Evolutionary conservation across 116 monocot species (phyloP).

Genomic region (Dioscorea cayenensis): DNA sequence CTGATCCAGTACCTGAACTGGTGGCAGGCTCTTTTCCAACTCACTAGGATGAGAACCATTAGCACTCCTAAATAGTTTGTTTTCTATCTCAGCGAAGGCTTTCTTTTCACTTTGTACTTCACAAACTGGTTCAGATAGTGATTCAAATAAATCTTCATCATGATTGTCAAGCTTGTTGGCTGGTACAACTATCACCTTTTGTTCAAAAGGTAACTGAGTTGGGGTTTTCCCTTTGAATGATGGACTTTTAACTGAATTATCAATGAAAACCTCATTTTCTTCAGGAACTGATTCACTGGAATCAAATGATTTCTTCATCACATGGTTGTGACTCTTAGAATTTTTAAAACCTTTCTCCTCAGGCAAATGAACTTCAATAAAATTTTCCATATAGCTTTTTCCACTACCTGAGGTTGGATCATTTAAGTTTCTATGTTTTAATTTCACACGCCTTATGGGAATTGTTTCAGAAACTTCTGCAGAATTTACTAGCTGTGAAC

Average conservation of each 20-base stretch:
- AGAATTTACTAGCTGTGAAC: conserved; percentile 22
- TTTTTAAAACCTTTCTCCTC: conserved; percentile 27
- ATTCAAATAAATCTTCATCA: conserved; percentile 4
- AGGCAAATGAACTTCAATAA: conserved; percentile 35
- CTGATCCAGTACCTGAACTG: not conserved
- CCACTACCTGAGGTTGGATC: conserved; percentile 14
- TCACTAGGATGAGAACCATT: not conserved
- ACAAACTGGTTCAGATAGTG: not conserved
- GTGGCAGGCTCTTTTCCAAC: conserved; percentile 4
- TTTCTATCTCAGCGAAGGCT: conserved; percentile 8
- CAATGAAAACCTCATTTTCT: conserved; percentile 6
- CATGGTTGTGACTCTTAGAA: conserved; percentile 12
- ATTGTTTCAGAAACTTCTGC: conserved; percentile 36
- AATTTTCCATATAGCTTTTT: conserved; percentile 30
- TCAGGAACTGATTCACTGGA: conserved; percentile 17
- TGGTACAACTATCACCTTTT: conserved; percentile 1
- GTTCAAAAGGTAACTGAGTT: conserved; percentile 7
- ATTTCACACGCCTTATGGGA: conserved; percentile 32
- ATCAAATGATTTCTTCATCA: conserved; percentile 16
- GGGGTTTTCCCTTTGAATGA: conserved; percentile 2
- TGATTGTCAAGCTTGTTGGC: conserved; percentile 1
- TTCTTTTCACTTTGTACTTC: conserved; percentile 11
- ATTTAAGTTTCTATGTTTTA: conserved; percentile 30
- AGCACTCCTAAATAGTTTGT: conserved; percentile 6
- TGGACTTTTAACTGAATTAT: not conserved